Evolutionary conservation across 345 rosid species (phyloP), one percentile per base, ranked within the genome.

Genomic region (Diplotaxis tenuifolia): DNA sequence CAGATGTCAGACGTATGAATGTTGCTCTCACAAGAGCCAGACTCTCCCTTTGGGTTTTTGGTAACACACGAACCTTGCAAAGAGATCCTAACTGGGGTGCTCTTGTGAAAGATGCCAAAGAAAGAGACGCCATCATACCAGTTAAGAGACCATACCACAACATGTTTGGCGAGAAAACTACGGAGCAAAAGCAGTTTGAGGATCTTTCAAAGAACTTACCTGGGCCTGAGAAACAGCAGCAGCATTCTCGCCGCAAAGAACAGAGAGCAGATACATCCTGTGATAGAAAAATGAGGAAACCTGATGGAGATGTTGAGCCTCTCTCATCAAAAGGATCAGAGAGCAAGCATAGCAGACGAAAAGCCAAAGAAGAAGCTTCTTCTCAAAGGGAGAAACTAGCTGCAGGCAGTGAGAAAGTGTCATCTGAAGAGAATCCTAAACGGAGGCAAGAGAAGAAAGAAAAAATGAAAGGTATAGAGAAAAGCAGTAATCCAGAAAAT

Each of bases 1-100:
- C 99, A 75, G 96, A 95, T 84, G 90, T 83, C 14, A 86, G 93
- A 76, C 84, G 97, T 74, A 95, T 95, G 97, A 95, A 92, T 81
- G 99, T 95, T 62, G 96, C 97, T 74, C 81, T 95, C 77, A 95
- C 98, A 14, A 90, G 99, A 84, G 98, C 98, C 23, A 95, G 79
- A 79, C 79, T 92, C 75, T 86, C 96, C 57, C 95, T 95, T 75
- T 92, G 99, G 99, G 83, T 95, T 77, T 79, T 95, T 80, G 96
- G 99, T 67, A 87, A 90, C 82, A 83, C 91, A 49, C 80, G 85
- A 63, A 92, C 97, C 67, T 81, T 92, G 84, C 89, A 83, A 78
- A 81, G 81, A 55, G 88, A 90, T 68, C 72, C 21, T 61, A 84
- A 83, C 77, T 95, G 99, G 99, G 87, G 89, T 65, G 93, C 97